Evolutionary conservation across 148 eudicot species (phyloP).

Genomic region (Persicaria tinctoria): DNA sequence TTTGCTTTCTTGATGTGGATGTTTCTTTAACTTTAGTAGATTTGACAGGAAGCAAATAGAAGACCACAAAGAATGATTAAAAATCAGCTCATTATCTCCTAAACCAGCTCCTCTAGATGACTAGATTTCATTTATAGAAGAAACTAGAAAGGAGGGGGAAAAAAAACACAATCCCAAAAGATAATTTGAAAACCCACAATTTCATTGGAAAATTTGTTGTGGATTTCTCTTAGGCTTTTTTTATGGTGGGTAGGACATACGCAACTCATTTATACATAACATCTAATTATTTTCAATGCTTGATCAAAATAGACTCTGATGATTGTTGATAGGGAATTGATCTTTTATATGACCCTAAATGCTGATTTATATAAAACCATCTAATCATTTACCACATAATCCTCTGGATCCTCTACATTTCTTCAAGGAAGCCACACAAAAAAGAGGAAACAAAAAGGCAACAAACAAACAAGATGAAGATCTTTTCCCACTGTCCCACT

Average conservation of each 20-base stretch:
- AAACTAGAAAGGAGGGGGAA: too few species aligned
- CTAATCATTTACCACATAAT: not conserved
- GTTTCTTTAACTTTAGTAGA: slow-evolving; percentile 8
- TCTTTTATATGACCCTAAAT: too few species aligned
- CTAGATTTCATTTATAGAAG: not conserved
- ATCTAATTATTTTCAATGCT: too few species aligned
- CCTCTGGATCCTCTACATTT: not conserved
- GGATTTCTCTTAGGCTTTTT: too few species aligned
- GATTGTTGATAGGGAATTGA: too few species aligned
- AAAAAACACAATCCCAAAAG: not conserved
- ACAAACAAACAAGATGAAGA: not conserved
- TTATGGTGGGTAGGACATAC: too few species aligned
- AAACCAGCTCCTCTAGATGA: not conserved
- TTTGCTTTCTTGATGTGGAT: slow-evolving; percentile 11
- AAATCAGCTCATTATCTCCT: not conserved
- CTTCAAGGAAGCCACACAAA: not conserved
- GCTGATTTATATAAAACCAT: not conserved
- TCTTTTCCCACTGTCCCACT: slow-evolving; percentile 4
- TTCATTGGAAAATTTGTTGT: too few species aligned
- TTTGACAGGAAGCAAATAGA: not conserved
- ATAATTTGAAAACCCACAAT: not conserved
- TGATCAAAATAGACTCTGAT: too few species aligned
- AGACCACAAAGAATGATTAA: not conserved
- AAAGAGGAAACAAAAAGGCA: not conserved
- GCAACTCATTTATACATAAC: too few species aligned